A percentile compares a stretch with the other conserved stretches of the same genome.
Conservation (phyloP, 192 early-diverging fungal genomes). For the Hyaloraphidium curvatum region DNA sequence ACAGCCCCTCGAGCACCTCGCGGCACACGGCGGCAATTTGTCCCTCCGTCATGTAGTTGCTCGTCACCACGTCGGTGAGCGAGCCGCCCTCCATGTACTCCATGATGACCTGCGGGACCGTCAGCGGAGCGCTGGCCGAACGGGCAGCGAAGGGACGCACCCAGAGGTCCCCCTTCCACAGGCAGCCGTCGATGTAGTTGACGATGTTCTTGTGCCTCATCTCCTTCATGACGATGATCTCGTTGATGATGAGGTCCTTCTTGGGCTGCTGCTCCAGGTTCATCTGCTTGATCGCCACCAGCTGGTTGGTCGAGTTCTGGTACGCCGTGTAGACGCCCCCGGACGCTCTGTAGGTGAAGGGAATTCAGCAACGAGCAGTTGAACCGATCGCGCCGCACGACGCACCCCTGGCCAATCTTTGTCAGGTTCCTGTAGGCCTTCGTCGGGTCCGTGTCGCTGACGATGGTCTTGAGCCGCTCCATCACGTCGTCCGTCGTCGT, state of each 20-base stretch:
- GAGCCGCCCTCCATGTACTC: slow-evolving; percentile 83
- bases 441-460: slow-evolving; percentile 63
- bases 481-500: slow-evolving; percentile 61
- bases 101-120: slow-evolving; percentile 41
- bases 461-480: slow-evolving; percentile 58
- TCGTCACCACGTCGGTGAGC: slow-evolving; percentile 63
- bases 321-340: slow-evolving; percentile 83
- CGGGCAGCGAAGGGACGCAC: slow-evolving; percentile 9
- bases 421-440: slow-evolving; percentile 65
- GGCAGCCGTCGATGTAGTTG: slow-evolving; percentile 61
- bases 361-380: slow-evolving; percentile 4
- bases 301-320: slow-evolving; percentile 32
- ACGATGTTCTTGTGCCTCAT: slow-evolving; percentile 52
- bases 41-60: slow-evolving; percentile 64
- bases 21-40: slow-evolving; percentile 88
- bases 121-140: background rate
- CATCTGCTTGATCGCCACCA: slow-evolving; percentile 94
- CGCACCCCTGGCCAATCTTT: slow-evolving; percentile 77
- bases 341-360: slow-evolving; percentile 52
- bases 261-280: slow-evolving; percentile 87
- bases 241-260: slow-evolving; percentile 86
- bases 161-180: slow-evolving; percentile 63
- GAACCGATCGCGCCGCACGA: background rate
- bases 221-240: slow-evolving; percentile 38
- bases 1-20: slow-evolving; percentile 61